These are phyloP conservation scores for Stagonosporopsis vannaccii DNA, from an alignment of 2,329 filamentous ascomycete genomes.

Conservation along the genomic window DNA sequence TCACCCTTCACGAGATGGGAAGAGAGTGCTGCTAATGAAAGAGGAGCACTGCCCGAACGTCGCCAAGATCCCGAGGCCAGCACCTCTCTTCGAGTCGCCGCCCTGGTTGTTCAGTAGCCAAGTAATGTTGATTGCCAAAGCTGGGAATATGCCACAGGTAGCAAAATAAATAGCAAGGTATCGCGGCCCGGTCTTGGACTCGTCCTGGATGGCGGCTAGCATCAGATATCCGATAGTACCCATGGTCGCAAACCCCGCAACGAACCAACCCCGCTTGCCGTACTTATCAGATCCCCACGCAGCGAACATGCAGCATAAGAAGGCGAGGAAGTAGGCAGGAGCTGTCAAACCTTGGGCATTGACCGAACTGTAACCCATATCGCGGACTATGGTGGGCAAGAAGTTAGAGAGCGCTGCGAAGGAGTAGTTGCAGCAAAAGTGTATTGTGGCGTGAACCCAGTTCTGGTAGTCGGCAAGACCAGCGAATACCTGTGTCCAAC, in stretches of 20 bases:
- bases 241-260: not conserved
- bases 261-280: not conserved
- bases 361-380: not conserved
- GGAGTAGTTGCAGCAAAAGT: constrained; percentile 4
- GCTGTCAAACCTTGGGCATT: not conserved
- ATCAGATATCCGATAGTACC: not conserved
- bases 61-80: not conserved
- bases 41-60: not conserved
- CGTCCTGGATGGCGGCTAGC: not conserved
- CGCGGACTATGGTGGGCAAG: not conserved
- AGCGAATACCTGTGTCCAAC: constrained; percentile 9
- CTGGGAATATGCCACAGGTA: not conserved
- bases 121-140: not conserved
- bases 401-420: not conserved
- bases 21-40: not conserved
- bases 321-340: not conserved
- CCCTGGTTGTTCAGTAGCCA: not conserved
- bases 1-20: not conserved
- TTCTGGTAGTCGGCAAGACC: not conserved
- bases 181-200: not conserved
- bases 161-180: not conserved
- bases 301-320: not conserved
- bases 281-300: not conserved
- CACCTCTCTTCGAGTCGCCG: not conserved
- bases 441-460: not conserved